Evolutionary conservation across 495 filamentous ascomycete species (phyloP).

Genomic region (Penicillium coffeae): DNA sequence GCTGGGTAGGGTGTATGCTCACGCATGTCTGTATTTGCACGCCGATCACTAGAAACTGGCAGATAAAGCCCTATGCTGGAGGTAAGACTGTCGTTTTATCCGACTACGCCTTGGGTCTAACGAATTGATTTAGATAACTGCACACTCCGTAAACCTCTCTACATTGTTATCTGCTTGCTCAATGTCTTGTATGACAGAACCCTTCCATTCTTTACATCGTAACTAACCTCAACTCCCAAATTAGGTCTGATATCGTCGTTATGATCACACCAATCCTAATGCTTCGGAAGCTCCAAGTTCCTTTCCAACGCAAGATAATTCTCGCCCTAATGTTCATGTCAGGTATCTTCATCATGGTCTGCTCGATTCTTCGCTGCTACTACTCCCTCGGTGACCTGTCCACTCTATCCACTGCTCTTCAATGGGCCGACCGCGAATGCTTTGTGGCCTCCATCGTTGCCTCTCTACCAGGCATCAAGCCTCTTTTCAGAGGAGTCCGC

Average conservation of each 20-base stretch:
- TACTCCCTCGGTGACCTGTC: slow-evolving; percentile 22
- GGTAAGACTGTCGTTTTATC: slow-evolving; percentile 6
- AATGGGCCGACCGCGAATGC: slow-evolving; percentile 25
- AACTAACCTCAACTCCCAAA: slow-evolving; percentile 2
- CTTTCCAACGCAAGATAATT: slow-evolving; percentile 20
- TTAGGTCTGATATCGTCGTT: slow-evolving; percentile 19
- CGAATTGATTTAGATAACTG: slow-evolving; percentile 19
- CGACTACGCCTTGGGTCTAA: too few relatives aligned
- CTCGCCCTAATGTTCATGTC: slow-evolving; percentile 20
- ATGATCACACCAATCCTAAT: slow-evolving; percentile 22
- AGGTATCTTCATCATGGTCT: slow-evolving; percentile 30
- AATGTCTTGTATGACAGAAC: slow-evolving; percentile 17
- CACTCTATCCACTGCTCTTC: slow-evolving; percentile 13
- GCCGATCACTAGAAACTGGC: slow-evolving; percentile 45
- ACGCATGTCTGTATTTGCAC: slow-evolving; percentile 44
- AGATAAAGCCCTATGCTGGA: slow-evolving; percentile 49
- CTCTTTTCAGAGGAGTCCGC: slow-evolving; percentile 19
- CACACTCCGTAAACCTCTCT: slow-evolving; percentile 19
- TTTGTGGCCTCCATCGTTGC: slow-evolving; percentile 24
- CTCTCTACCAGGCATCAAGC: slow-evolving; percentile 22
- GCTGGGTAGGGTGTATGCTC: slow-evolving; percentile 44
- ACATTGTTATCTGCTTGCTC: slow-evolving; percentile 17
- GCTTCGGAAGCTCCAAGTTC: slow-evolving; percentile 22
- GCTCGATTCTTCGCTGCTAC: slow-evolving; percentile 20
- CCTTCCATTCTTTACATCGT: neutral